These are phyloP conservation scores for Liriodendron chinense DNA, from an alignment of 164 flowering plant species.

Conservation along the genomic window DNA sequence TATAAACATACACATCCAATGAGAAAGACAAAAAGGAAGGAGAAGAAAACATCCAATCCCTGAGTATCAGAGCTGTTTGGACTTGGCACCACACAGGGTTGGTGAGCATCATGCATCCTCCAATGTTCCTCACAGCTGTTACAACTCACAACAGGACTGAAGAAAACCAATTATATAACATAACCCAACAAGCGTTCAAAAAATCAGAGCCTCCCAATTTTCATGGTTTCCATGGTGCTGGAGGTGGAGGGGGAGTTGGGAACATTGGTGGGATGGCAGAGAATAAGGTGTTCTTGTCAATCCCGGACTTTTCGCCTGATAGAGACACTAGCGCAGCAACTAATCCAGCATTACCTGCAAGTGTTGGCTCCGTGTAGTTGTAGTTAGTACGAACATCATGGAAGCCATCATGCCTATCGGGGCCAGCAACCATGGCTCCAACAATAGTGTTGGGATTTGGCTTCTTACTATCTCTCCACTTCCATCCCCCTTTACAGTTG, in stretches of 20 bases:
- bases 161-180: slow-evolving; percentile 7
- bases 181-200: not conserved
- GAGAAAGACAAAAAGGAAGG: not conserved
- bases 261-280: slow-evolving; percentile 97
- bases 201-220: not conserved
- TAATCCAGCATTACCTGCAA: slow-evolving; percentile 94
- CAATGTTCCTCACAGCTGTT: not conserved
- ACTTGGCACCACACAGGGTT: not conserved
- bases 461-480: slow-evolving; percentile 75
- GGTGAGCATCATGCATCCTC: not conserved
- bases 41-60: not conserved
- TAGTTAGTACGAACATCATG: slow-evolving; percentile 76
- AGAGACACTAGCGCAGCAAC: slow-evolving; percentile 93
- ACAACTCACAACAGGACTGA: slow-evolving; percentile 1
- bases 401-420: slow-evolving; percentile 83
- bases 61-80: not conserved
- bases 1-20: not conserved
- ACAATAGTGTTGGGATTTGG: slow-evolving; percentile 81
- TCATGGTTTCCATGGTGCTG: slow-evolving; percentile 98
- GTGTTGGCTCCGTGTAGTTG: slow-evolving; percentile 93
- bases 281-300: slow-evolving; percentile 95
- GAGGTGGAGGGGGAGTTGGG: slow-evolving; percentile 97
- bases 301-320: slow-evolving; percentile 56
- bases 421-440: slow-evolving; percentile 99
- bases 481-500: slow-evolving; percentile 94